Evolutionary conservation across 176 grass and related monocot species (phyloP).

Genomic region (Cenchrus fungigraminus): DNA sequence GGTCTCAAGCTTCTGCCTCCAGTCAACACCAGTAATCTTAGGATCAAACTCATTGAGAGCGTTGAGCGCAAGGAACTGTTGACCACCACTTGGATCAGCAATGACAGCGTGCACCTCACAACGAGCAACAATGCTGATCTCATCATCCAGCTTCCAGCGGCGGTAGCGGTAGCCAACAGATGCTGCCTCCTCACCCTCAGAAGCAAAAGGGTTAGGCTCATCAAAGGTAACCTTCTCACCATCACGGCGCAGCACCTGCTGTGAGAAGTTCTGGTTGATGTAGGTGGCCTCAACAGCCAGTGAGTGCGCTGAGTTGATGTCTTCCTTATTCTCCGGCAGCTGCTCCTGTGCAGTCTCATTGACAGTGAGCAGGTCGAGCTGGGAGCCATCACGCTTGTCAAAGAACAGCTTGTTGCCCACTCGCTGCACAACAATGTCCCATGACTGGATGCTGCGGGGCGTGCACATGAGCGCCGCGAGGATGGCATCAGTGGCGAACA

Average conservation of each 20-base stretch:
- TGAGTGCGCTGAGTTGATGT: constrained; percentile 75
- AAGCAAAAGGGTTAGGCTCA: constrained; percentile 79
- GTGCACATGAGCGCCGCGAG: constrained; percentile 79
- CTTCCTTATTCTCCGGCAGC: constrained; percentile 78
- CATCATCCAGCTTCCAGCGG: constrained; percentile 76
- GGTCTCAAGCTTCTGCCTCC: constrained; percentile 87
- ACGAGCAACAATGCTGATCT: constrained; percentile 70
- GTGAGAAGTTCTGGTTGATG: constrained; percentile 93
- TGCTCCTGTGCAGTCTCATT: constrained; percentile 85
- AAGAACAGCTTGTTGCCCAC: constrained; percentile 93
- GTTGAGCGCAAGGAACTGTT: constrained; percentile 71
- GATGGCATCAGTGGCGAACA: constrained; percentile 83
- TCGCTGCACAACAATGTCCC: constrained; percentile 86
- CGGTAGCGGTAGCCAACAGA: constrained; percentile 79
- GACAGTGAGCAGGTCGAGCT: constrained; percentile 78
- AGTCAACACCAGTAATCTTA: constrained; percentile 82
- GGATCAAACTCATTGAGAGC: constrained; percentile 86
- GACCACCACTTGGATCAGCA: constrained; percentile 55
- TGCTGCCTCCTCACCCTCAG: constrained; percentile 67
- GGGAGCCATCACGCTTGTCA: constrained; percentile 83
- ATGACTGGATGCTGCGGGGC: constrained; percentile 68
- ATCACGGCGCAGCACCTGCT: constrained; percentile 65
- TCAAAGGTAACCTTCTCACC: constrained; percentile 83
- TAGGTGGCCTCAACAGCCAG: constrained; percentile 80
- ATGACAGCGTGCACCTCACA: constrained; percentile 73